These are phyloP conservation scores for Centrapalus pauciflorus DNA, from an alignment of 129 eudicot genomes.

Conservation along the genomic window DNA sequence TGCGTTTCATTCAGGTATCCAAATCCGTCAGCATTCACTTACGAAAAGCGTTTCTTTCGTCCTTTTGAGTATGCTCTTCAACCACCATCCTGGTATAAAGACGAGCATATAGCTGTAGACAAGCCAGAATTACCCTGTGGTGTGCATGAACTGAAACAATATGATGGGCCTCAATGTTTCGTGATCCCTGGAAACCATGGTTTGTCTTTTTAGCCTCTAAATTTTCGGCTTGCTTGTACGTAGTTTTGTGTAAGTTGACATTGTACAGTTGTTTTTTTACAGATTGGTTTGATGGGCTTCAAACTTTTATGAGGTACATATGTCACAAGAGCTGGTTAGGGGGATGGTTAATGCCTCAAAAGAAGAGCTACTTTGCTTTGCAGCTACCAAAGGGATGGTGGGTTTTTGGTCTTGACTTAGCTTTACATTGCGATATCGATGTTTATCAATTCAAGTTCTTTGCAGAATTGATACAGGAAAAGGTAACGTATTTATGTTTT, in stretches of 20 bases:
- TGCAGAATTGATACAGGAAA: constrained; percentile 66
- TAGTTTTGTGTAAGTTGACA: constrained; percentile 4
- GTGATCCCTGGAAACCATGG: constrained; percentile 98
- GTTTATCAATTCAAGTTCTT: constrained; percentile 95
- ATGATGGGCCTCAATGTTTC: constrained; percentile 95
- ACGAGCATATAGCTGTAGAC: constrained; percentile 80
- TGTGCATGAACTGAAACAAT: constrained; percentile 54
- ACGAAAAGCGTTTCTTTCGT: constrained; percentile 83
- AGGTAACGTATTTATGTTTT: constrained; percentile 36
- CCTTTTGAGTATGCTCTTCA: constrained; percentile 95
- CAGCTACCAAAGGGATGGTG: constrained; percentile 95
- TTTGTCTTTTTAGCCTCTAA: constrained; percentile 23
- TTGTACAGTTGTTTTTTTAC: constrained; percentile 5
- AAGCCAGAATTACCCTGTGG: constrained; percentile 95
- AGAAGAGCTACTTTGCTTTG: constrained; percentile 92
- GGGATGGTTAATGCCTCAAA: constrained; percentile 99
- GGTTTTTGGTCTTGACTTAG: constrained; percentile 95
- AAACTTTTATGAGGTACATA: constrained; percentile 92
- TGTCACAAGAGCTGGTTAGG: constrained; percentile 99
- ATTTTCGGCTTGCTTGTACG: background rate
- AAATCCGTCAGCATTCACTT: constrained; percentile 89
- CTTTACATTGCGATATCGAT: constrained; percentile 92
- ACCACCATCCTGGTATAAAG: constrained; percentile 86
- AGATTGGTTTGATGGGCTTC: constrained; percentile 99
- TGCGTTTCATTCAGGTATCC: constrained; percentile 59